Conservation (phyloP, 305 asterid species). For the Petunia hybrid region DNA sequence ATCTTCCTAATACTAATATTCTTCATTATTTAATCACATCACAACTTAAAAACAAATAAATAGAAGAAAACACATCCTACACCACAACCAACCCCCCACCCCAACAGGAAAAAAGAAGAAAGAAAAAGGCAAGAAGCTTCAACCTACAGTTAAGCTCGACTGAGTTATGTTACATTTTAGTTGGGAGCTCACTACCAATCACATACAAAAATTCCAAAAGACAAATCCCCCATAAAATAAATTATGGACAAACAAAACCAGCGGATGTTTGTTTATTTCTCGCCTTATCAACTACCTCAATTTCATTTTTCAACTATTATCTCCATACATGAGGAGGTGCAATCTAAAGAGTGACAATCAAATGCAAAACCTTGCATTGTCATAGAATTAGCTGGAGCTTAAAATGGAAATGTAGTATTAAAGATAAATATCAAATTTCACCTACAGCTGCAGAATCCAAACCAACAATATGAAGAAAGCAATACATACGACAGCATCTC, state of each 20-base stretch:
- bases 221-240: slow-evolving; percentile 1
- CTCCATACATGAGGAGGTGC: not conserved
- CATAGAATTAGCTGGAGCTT: not conserved
- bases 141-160: not conserved
- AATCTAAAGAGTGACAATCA: not conserved
- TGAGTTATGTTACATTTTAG: not conserved
- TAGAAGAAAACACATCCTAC: not conserved
- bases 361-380: not conserved
- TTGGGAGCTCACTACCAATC: not conserved
- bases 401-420: slow-evolving; percentile 22
- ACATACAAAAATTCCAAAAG: not conserved
- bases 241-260: not conserved
- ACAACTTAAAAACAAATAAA: not conserved
- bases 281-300: not conserved
- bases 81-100: not conserved
- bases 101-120: not conserved
- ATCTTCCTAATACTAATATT: not conserved
- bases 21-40: not conserved
- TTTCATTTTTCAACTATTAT: not conserved
- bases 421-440: not conserved
- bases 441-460: slow-evolving; percentile 16
- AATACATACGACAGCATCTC: slow-evolving; percentile 25
- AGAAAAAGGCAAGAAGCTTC: not conserved
- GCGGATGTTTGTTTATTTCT: not conserved
- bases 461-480: not conserved